Evolutionary conservation across 2,329 filamentous ascomycete species (phyloP).

Genomic region (Penicillium sp.): DNA sequence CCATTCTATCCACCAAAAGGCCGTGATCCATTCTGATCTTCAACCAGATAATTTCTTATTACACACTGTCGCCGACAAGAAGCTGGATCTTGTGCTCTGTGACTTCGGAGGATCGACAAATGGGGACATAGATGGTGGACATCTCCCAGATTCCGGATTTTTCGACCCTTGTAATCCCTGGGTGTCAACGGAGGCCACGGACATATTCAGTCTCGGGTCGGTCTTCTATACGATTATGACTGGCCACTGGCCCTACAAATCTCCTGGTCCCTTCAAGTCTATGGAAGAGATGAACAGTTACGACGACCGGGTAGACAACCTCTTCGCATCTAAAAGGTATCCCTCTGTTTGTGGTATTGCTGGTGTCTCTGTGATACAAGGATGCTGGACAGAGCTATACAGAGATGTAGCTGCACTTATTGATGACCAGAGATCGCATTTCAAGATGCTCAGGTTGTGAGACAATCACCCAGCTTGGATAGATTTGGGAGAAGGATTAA

Average conservation of each 20-base stretch:
- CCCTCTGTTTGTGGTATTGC: background rate
- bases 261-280: conserved; percentile 10
- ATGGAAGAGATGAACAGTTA: conserved; percentile 5
- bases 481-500: too few species aligned
- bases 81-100: conserved; percentile 32
- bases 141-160: conserved; percentile 29
- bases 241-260: conserved; percentile 12
- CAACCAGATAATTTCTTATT: conserved; percentile 34
- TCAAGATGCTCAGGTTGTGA: too few species aligned
- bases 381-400: conserved; percentile 1
- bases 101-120: conserved; percentile 36
- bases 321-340: conserved; percentile 9
- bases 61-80: conserved; percentile 20
- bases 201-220: conserved; percentile 20
- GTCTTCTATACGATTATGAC: conserved; percentile 20
- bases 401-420: conserved; percentile 2
- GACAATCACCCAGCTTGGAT: too few species aligned
- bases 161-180: conserved; percentile 12
- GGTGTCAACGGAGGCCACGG: conserved; percentile 13
- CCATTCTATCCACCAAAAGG: conserved; percentile 28
- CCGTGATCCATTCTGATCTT: conserved; percentile 37
- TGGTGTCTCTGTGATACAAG: conserved; percentile 3
- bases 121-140: conserved; percentile 28
- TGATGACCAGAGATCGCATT: conserved; percentile 10
- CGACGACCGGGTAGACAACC: conserved; percentile 2